Conservation (phyloP, 345 rosid species). For the Ailanthus altissimus region DNA sequence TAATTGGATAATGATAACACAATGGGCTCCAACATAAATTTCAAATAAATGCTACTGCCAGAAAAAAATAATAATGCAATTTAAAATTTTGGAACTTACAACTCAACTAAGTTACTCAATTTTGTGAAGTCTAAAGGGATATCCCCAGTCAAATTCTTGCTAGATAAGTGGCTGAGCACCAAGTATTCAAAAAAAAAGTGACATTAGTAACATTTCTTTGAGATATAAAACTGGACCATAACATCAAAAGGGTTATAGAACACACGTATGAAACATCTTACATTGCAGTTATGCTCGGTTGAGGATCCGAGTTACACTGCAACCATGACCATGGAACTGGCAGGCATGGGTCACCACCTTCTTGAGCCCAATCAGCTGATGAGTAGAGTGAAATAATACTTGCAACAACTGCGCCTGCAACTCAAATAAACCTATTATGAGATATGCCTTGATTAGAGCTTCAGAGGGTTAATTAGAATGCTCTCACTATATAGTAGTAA, state of each 20-base stretch:
- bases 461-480: not conserved
- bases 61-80: constrained; percentile 10
- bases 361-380: constrained; percentile 80
- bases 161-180: constrained; percentile 63
- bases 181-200: not conserved
- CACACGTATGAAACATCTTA: constrained; percentile 37
- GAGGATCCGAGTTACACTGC: constrained; percentile 65
- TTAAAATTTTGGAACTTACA: constrained; percentile 57
- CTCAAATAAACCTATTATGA: constrained; percentile 27
- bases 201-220: constrained; percentile 15
- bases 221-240: not conserved
- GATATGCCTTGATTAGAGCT: constrained; percentile 12
- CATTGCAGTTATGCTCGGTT: constrained; percentile 64
- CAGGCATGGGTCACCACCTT: constrained; percentile 95
- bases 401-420: constrained; percentile 64
- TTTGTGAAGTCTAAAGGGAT: constrained; percentile 71
- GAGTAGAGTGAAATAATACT: constrained; percentile 50
- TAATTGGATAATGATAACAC: not conserved
- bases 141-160: constrained; percentile 74
- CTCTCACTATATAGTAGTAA: not conserved
- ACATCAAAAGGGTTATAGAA: not conserved
- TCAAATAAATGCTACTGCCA: constrained; percentile 1
- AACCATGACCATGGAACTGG: constrained; percentile 98
- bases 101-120: constrained; percentile 73
- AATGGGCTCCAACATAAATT: not conserved